Conservation (phyloP, 495 filamentous ascomycete genomes). For the Friedmanniomyces simplex region DNA sequence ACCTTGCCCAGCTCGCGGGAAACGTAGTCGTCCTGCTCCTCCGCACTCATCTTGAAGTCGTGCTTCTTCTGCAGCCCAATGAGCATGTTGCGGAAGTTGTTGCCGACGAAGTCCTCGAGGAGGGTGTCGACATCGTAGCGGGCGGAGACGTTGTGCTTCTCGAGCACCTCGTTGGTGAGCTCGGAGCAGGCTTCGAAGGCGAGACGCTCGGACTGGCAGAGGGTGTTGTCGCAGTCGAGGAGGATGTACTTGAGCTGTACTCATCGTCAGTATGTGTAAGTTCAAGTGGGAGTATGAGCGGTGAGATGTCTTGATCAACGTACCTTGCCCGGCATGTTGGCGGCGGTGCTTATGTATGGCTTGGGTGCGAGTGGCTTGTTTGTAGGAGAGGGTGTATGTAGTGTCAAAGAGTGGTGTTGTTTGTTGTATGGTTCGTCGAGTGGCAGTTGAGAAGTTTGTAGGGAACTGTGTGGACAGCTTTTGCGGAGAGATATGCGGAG, state of each 20-base stretch:
- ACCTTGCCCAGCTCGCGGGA: constrained; percentile 71
- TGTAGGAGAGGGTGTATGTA: not conserved
- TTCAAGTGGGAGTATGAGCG: not conserved
- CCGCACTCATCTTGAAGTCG: constrained; percentile 54
- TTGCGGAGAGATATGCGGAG: no score
- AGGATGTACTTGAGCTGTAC: constrained; percentile 51
- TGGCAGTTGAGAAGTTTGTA: not conserved
- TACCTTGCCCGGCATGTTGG: not conserved
- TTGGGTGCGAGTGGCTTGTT: not conserved
- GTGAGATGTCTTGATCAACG: not conserved
- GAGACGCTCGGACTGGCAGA: constrained; percentile 81
- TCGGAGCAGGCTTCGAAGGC: constrained; percentile 93
- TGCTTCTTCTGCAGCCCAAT: constrained; percentile 63
- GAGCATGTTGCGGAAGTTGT: constrained; percentile 94
- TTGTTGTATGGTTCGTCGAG: not conserved
- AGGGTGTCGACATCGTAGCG: constrained; percentile 74
- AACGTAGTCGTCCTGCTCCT: constrained; percentile 68
- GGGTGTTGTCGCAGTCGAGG: constrained; percentile 97
- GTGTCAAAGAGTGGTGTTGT: not conserved
- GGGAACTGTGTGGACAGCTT: no score
- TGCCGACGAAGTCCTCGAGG: constrained; percentile 82
- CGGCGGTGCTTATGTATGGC: not conserved
- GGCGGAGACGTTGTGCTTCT: constrained; percentile 49
- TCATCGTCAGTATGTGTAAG: not conserved
- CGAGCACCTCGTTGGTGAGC: constrained; percentile 81